These are phyloP conservation scores for Clonostachys rosea DNA, from an alignment of 2,329 filamentous ascomycete genomes.

Conservation along the genomic window DNA sequence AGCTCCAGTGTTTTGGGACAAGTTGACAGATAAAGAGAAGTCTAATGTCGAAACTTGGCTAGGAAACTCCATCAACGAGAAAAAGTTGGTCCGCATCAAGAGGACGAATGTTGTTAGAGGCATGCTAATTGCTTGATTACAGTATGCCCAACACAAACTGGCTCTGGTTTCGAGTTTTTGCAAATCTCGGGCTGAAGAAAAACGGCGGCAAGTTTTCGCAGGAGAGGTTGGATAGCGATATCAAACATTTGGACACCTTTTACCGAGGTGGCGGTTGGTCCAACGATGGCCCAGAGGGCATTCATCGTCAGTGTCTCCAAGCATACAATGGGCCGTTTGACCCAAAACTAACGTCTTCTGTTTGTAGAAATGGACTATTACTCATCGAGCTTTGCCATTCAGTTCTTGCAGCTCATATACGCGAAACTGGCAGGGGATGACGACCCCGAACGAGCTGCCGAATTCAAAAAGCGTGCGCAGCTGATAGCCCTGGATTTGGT, in stretches of 20 bases:
- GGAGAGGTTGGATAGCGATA: slow-evolving; percentile 66
- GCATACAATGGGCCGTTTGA: too few relatives aligned
- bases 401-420: slow-evolving; percentile 74
- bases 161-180: slow-evolving; percentile 84
- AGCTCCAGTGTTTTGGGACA: slow-evolving; percentile 61
- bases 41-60: slow-evolving; percentile 68
- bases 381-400: slow-evolving; percentile 77
- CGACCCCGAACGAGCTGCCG: slow-evolving; percentile 60
- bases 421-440: slow-evolving; percentile 64
- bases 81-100: slow-evolving; percentile 44
- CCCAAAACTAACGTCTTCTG: too few relatives aligned
- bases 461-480: slow-evolving; percentile 66
- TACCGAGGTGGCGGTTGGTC: slow-evolving; percentile 81
- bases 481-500: slow-evolving; percentile 65
- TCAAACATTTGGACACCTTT: slow-evolving; percentile 74
- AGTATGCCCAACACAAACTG: slow-evolving; percentile 68
- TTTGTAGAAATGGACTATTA: slow-evolving; percentile 74
- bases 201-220: slow-evolving; percentile 70
- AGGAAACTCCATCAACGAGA: slow-evolving; percentile 71
- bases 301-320: slow-evolving; percentile 48
- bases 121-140: not conserved
- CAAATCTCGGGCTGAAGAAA: slow-evolving; percentile 72
- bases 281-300: slow-evolving; percentile 73
- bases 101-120: too few relatives aligned
- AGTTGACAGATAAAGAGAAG: slow-evolving; percentile 56